Evolutionary conservation across 208 protist genomes (phyloP).

Genomic region (Acanthamoeba triangularis): DNA sequence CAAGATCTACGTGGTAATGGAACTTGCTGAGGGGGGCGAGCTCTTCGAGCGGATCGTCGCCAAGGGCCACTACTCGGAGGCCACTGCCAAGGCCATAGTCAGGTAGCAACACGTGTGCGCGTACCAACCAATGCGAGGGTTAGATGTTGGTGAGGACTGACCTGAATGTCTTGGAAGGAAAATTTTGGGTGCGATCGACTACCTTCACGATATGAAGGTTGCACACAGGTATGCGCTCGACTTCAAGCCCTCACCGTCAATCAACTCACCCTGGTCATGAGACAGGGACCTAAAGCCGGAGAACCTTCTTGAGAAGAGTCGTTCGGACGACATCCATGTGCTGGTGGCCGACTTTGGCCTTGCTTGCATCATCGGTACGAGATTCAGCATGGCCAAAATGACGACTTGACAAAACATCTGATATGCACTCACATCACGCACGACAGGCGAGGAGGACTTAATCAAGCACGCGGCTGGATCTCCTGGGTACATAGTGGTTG

Average conservation of each 20-base stretch:
- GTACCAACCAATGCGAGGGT: too few relatives aligned
- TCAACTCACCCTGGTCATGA: too few relatives aligned
- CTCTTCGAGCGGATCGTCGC: conserved; percentile 89
- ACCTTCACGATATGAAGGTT: conserved; percentile 85
- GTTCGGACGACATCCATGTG: conserved; percentile 82
- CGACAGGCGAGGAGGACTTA: not conserved
- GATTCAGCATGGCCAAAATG: not conserved
- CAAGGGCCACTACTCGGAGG: conserved; percentile 87
- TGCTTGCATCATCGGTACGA: conserved; percentile 82
- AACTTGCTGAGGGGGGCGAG: conserved; percentile 79
- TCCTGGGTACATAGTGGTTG: not conserved
- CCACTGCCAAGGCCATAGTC: conserved; percentile 82
- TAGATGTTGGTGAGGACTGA: too few relatives aligned
- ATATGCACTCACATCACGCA: conserved; percentile 87
- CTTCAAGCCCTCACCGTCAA: not conserved
- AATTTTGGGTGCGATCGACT: conserved; percentile 82
- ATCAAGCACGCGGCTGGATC: not conserved
- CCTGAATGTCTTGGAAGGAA: conserved; percentile 22
- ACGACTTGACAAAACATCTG: conserved; percentile 69
- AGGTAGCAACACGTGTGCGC: not conserved
- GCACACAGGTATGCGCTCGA: conserved; percentile 81
- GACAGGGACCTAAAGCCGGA: conserved; percentile 78
- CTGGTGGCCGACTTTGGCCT: conserved; percentile 89
- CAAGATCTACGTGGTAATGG: conserved; percentile 2
- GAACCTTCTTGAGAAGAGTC: conserved; percentile 84